Evolutionary conservation across 140 eudicot species (phyloP), one percentile per base, ranked within the genome.

Genomic region (Senecio squalidus): DNA sequence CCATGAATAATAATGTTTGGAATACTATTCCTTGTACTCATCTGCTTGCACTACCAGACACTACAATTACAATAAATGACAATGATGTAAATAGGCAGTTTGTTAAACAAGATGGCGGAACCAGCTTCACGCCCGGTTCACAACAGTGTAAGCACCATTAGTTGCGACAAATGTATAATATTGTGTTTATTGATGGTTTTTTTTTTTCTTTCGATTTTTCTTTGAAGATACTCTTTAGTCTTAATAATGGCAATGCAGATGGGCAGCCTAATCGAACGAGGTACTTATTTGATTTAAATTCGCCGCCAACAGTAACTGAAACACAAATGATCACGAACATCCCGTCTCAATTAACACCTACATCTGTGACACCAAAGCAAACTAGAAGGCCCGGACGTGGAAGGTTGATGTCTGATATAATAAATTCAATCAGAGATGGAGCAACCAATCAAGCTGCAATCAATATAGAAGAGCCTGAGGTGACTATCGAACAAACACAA

Each of bases 301-400:
- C 78, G 14, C 69, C 72, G 13, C 77, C 87, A 25, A 56, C 55
- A 36, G 6, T 61, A 52, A 28, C 82, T 6, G 81, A 76, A 25
- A 76, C 72, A 41, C 49, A 63, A 50, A 41, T 36, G 36, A 27
- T 60, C 59, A 62, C 26, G 24, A 43, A 21, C 36, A 20, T 51
- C 31, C 10, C 78, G 29, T 58, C 83, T 31, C 74, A 60, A n/a
- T 67, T 78, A 67, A 59, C 53, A 56, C 89, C 95, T 3, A 59
- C 53, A 56, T 86, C 95, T 3, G 51, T 70, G 57, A 85, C 95
- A 47, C 90, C 86, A 38, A 79, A 74, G 62, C 80, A 64, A 64
- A 43, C 71, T 17, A 70, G 57, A 36, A 73, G 30, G 65, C 56
- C 48, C 1, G 63, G 51, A 48, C 55, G 56, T 34, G 73, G 30